Conservation (phyloP, 306 rosid genomes). For the Malus asiatica region DNA sequence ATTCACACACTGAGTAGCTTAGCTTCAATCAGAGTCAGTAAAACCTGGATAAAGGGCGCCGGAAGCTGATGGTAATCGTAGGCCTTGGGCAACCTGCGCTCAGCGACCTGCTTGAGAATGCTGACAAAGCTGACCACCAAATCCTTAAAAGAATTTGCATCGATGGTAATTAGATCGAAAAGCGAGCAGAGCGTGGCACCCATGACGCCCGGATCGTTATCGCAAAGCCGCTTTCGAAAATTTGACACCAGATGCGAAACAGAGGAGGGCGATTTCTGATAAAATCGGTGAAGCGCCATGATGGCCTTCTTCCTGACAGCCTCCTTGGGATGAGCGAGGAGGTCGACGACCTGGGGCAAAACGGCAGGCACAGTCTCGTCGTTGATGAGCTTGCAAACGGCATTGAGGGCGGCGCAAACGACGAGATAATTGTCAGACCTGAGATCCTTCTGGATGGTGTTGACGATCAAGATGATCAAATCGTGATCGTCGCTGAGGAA, state of each 20-base stretch:
- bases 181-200: conserved; percentile 83
- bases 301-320: conserved; percentile 84
- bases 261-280: conserved; percentile 66
- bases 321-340: conserved; percentile 66
- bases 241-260: conserved; percentile 64
- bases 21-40: background rate
- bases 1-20: background rate
- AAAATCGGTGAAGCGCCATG: conserved; percentile 86
- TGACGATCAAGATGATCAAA: conserved; percentile 83
- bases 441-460: conserved; percentile 92
- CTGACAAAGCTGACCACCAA: conserved; percentile 75
- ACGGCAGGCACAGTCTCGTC: conserved; percentile 96
- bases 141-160: conserved; percentile 66
- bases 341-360: conserved; percentile 77
- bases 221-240: conserved; percentile 75
- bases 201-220: conserved; percentile 95
- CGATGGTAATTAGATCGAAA: conserved; percentile 51
- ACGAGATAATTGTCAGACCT: conserved; percentile 76
- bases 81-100: conserved; percentile 74
- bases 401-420: conserved; percentile 84
- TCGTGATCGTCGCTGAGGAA: conserved; percentile 80
- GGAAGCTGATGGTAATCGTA: conserved; percentile 93
- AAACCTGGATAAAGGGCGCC: conserved; percentile 85
- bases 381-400: conserved; percentile 70
- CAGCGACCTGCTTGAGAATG: conserved; percentile 86